Evolutionary conservation across 495 filamentous ascomycete genomes (phyloP).

Genomic region (Talaromyces adpressus): DNA sequence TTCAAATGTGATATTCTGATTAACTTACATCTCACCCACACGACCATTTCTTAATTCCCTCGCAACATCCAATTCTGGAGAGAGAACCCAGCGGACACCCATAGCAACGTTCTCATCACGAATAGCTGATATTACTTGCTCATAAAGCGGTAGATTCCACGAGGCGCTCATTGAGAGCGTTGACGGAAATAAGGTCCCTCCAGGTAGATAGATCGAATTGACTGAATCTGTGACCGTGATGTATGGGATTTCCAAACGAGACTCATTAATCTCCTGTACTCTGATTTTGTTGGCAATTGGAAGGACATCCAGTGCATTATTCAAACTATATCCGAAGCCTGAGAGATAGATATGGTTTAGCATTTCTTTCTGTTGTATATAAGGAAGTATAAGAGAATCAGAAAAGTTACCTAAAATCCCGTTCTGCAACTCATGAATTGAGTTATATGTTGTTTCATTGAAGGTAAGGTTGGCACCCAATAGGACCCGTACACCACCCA

Average conservation of each 20-base stretch:
- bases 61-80: neutral
- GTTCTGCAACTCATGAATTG: neutral
- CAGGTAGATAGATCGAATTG: neutral
- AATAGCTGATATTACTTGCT: neutral
- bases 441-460: neutral
- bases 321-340: neutral
- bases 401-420: neutral
- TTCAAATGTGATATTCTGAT: neutral
- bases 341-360: neutral
- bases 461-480: neutral
- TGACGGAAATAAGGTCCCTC: neutral
- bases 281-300: neutral
- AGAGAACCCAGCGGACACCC: neutral
- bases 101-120: neutral
- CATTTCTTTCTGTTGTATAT: neutral
- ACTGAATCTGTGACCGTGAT: neutral
- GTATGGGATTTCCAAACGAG: neutral
- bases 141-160: neutral
- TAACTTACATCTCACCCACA: neutral
- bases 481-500: neutral
- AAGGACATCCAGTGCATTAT: neutral
- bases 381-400: neutral
- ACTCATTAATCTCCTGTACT: neutral
- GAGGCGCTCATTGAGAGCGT: neutral
- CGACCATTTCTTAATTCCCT: neutral